These are phyloP conservation scores for Naganishia cerealis DNA, from an alignment of 1,284 basidiomycete species.

Conservation along the genomic window DNA sequence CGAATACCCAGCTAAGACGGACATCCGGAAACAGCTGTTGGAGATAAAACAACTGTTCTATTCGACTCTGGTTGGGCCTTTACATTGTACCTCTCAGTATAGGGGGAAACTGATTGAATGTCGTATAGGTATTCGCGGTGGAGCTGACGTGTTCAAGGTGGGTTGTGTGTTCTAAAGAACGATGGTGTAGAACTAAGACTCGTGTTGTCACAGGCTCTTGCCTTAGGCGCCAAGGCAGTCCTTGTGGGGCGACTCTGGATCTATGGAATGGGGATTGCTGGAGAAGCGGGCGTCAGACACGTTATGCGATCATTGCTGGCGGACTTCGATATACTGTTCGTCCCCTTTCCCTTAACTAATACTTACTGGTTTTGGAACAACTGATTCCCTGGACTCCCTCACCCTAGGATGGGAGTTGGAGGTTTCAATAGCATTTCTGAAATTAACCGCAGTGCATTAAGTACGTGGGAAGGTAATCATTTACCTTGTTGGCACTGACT, in stretches of 20 bases:
- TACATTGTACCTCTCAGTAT: neutral
- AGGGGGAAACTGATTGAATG: neutral
- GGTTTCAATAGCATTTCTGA: conserved; percentile 24
- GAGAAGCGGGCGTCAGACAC: conserved; percentile 66
- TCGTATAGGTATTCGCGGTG: conserved; percentile 64
- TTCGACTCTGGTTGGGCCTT: conserved; percentile 62
- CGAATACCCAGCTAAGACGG: neutral
- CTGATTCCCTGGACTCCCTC: neutral
- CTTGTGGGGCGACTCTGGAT: conserved; percentile 52
- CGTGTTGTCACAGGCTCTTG: conserved; percentile 55
- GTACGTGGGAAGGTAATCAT: neutral
- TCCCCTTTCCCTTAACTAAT: neutral
- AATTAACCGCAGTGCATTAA: conserved; percentile 21
- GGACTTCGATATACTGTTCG: conserved; percentile 60
- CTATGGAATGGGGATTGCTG: conserved; percentile 65
- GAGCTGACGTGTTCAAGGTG: conserved; percentile 73
- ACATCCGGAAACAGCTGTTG: conserved; percentile 53
- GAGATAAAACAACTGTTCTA: conserved; percentile 59
- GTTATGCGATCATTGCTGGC: conserved; percentile 64
- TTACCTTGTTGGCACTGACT: neutral
- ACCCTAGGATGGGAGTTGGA: conserved; percentile 6
- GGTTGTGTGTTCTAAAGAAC: neutral
- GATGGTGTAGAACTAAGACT: neutral
- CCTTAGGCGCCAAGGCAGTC: conserved; percentile 49
- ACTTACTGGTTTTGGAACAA: neutral